Conservation (phyloP, 495 filamentous ascomycete species). For the Penicillium pancosmium region DNA sequence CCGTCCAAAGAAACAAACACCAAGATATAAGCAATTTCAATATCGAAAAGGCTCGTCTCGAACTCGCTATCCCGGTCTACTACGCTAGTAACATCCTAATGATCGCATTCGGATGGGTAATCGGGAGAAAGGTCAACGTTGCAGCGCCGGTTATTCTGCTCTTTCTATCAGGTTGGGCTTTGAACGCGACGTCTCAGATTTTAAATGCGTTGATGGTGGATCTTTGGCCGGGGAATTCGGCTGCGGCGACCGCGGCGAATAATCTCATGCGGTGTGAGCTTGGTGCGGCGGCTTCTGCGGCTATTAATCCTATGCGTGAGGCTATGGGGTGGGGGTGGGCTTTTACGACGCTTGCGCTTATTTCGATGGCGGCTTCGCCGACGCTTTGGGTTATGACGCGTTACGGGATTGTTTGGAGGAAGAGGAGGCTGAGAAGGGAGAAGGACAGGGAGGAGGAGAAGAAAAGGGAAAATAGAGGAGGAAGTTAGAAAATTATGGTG, state of each 20-base stretch:
- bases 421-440: conserved; percentile 28
- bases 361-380: conserved; percentile 30
- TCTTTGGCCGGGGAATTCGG: conserved; percentile 56
- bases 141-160: conserved; percentile 38
- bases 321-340: conserved; percentile 64
- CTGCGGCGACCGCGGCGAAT: conserved; percentile 65
- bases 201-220: conserved; percentile 61
- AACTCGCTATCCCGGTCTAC: conserved; percentile 40
- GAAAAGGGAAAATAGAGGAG: not conserved
- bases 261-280: conserved; percentile 67
- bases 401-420: conserved; percentile 44
- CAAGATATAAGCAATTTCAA: conserved; percentile 47
- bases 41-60: conserved; percentile 45
- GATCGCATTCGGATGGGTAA: conserved; percentile 54
- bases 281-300: conserved; percentile 58
- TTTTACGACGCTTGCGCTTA: conserved; percentile 58
- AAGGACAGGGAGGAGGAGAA: conserved; percentile 7
- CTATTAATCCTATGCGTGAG: conserved; percentile 60
- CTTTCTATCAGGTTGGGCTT: conserved; percentile 35
- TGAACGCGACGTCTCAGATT: conserved; percentile 36
- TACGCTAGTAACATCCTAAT: conserved; percentile 30
- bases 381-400: conserved; percentile 31
- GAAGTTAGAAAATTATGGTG: too few relatives aligned
- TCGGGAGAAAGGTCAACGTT: conserved; percentile 36
- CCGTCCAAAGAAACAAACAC: conserved; percentile 38